phyloP scores from a whole-genome alignment of 78 protist genomes.

The Pelomyxa schiedti region DNA sequence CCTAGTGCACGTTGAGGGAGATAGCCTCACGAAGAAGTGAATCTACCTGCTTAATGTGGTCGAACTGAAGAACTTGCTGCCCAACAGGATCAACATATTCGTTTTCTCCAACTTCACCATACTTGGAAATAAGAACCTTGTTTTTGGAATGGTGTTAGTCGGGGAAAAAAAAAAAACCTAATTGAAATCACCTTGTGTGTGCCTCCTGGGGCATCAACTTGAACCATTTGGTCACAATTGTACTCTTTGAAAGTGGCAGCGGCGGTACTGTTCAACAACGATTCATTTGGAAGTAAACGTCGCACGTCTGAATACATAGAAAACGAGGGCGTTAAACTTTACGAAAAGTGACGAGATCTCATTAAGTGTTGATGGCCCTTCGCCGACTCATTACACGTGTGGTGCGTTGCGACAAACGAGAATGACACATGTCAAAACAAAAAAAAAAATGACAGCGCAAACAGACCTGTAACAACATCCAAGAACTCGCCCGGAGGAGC shows the following conservation, averaged over 20 bases:
- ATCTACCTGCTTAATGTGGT: slow-evolving; percentile 5
- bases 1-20: neutral
- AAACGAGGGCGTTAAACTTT: neutral
- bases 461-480: slow-evolving; percentile 10
- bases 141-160: neutral
- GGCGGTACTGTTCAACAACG: neutral
- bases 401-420: too few species aligned
- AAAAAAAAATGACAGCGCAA: too few species aligned
- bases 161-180: neutral
- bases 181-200: neutral
- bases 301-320: slow-evolving; percentile 16
- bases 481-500: slow-evolving; percentile 31
- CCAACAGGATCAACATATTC: neutral
- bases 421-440: too few species aligned
- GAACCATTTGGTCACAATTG: neutral
- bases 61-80: neutral
- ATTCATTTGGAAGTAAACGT: neutral
- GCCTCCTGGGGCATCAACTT: neutral
- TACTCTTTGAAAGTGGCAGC: neutral
- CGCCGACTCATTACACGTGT: too few species aligned
- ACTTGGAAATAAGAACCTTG: slow-evolving; percentile 3
- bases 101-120: neutral
- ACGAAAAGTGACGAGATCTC: neutral
- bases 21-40: too few species aligned
- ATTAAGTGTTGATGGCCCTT: neutral